Conservation (phyloP, 192 early-diverging fungal genomes). For the Linnemannia elongata region DNA sequence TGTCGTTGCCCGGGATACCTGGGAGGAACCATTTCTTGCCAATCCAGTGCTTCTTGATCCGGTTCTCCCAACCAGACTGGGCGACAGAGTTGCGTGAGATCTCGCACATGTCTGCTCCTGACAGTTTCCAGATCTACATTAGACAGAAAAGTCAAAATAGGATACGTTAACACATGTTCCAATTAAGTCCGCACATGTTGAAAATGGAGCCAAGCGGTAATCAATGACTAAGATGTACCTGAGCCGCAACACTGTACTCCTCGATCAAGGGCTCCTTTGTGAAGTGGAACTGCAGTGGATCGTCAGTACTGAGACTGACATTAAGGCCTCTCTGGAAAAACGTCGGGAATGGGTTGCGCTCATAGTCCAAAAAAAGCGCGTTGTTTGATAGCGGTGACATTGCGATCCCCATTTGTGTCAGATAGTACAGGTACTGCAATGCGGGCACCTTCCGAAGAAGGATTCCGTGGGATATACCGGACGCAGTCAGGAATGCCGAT, state of each 20-base stretch:
- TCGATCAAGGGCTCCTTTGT: constrained; percentile 98
- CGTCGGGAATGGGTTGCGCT: constrained; percentile 90
- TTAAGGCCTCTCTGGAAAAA: constrained; percentile 97
- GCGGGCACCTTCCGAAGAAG: constrained; percentile 94
- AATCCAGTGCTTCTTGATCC: constrained; percentile 92
- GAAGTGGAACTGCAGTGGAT: constrained; percentile 97
- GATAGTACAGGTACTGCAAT: constrained; percentile 94
- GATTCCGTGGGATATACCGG: constrained; percentile 94
- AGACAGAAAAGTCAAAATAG: background rate
- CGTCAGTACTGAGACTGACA: constrained; percentile 93
- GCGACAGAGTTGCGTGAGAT: constrained; percentile 90
- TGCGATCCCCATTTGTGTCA: constrained; percentile 96
- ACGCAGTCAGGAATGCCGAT: constrained; percentile 87
- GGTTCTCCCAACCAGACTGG: constrained; percentile 92
- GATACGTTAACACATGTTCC: background rate
- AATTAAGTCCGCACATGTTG: background rate
- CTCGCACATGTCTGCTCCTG: constrained; percentile 95
- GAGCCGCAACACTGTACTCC: constrained; percentile 94
- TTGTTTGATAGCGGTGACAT: constrained; percentile 99
- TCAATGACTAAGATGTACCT: constrained; percentile 59
- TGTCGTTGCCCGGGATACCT: constrained; percentile 85
- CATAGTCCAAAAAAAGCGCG: constrained; percentile 93
- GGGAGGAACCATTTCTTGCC: constrained; percentile 82
- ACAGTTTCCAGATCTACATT: constrained; percentile 90
- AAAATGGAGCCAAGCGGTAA: background rate